phyloP scores from a whole-genome alignment of 805 yeast species.

The Kazachstania psychrophila region DNA sequence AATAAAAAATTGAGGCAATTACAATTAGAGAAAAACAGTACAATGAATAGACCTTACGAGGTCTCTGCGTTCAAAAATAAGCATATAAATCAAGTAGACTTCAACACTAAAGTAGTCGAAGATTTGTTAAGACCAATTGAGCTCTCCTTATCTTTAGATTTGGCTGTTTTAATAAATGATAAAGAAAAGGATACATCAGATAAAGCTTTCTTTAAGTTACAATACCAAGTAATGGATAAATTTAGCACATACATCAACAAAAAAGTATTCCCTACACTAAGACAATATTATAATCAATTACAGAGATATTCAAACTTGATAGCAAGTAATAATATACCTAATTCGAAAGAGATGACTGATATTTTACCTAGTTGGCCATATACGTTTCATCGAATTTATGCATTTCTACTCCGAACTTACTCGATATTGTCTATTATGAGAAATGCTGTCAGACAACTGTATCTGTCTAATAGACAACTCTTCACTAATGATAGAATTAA shows the following conservation, averaged over 20 bases:
- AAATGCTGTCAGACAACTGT: conserved; percentile 21
- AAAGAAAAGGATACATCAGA: conserved; percentile 19
- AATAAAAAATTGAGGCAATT: conserved; percentile 26
- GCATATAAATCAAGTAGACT: conserved; percentile 14
- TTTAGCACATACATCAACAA: conserved; percentile 20
- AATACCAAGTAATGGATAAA: conserved; percentile 23
- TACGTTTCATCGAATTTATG: conserved; percentile 39
- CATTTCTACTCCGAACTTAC: conserved; percentile 20
- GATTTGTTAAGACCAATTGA: conserved; percentile 31
- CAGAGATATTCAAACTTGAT: conserved; percentile 16
- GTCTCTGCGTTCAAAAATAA: conserved; percentile 13
- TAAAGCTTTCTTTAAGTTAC: conserved; percentile 21
- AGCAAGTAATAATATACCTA: conserved; percentile 4
- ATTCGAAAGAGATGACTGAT: neutral
- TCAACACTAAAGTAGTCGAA: conserved; percentile 24
- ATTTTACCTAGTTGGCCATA: conserved; percentile 4
- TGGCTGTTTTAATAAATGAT: conserved; percentile 29
- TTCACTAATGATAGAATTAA: conserved; percentile 14
- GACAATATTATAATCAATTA: conserved; percentile 21
- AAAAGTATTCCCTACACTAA: conserved; percentile 17
- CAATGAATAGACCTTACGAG: conserved; percentile 22
- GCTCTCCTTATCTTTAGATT: conserved; percentile 20
- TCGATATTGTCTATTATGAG: conserved; percentile 13
- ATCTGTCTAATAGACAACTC: conserved; percentile 18
- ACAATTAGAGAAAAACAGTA: conserved; percentile 24